Conservation (phyloP, 495 filamentous ascomycete genomes). For the Staphylotrichum longicolle region DNA sequence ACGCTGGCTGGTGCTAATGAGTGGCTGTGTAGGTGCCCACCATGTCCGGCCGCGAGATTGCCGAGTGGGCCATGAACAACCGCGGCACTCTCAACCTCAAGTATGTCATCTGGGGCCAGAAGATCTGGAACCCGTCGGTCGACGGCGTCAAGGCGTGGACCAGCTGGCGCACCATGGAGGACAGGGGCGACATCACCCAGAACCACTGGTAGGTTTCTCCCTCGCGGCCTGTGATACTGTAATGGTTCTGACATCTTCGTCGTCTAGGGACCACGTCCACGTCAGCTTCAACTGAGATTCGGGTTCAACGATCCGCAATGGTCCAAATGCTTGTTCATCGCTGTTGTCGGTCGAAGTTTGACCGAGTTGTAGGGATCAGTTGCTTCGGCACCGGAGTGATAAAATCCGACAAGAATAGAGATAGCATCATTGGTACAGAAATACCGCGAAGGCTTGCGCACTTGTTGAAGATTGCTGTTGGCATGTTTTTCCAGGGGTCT, state of each 20-base stretch:
- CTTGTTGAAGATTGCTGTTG: too few relatives aligned
- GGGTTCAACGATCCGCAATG: not conserved
- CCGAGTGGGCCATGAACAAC: conserved; percentile 50
- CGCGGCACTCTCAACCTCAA: conserved; percentile 39
- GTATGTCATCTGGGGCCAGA: conserved; percentile 51
- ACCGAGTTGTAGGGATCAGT: too few relatives aligned
- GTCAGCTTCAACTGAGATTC: conserved; percentile 17
- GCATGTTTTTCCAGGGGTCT: too few relatives aligned
- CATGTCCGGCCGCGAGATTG: conserved; percentile 38
- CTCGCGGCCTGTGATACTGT: not conserved
- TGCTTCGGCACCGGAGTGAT: too few relatives aligned
- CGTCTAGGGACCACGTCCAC: conserved; percentile 15
- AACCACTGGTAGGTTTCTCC: conserved; percentile 41
- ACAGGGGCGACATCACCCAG: conserved; percentile 36
- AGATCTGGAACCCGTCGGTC: conserved; percentile 40
- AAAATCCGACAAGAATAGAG: too few relatives aligned
- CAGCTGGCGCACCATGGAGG: conserved; percentile 43
- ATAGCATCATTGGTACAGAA: too few relatives aligned
- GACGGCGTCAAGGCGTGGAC: conserved; percentile 40
- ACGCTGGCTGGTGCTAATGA: not conserved
- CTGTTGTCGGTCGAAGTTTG: too few relatives aligned
- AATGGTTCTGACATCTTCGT: not conserved
- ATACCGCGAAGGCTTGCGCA: too few relatives aligned
- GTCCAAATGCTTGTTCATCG: not conserved
- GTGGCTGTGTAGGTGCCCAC: conserved; percentile 19